Evolutionary conservation across 495 filamentous ascomycete genomes (phyloP).

Genomic region (Pyrenula massariospora): DNA sequence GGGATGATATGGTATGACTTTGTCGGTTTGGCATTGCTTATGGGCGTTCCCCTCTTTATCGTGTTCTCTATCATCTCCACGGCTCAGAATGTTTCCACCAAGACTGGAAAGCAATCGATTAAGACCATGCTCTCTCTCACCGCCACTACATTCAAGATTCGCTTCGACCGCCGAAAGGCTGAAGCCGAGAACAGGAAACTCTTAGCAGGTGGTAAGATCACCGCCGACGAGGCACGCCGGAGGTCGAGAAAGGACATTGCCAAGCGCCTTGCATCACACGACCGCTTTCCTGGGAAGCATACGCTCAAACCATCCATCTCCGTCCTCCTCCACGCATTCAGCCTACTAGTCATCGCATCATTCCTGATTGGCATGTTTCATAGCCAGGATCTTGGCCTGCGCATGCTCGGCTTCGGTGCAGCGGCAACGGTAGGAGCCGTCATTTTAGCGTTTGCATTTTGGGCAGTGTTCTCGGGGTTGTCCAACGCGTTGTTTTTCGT

Average conservation of each 20-base stretch:
- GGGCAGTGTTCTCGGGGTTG: neutral
- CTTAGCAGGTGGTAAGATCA: neutral
- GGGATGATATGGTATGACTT: neutral
- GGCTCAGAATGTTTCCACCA: neutral
- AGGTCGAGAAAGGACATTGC: neutral
- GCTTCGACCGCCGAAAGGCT: neutral
- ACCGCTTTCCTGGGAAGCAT: neutral
- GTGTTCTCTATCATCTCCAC: neutral
- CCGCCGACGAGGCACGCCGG: neutral
- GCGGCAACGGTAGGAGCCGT: neutral
- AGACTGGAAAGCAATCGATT: neutral
- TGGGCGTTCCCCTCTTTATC: neutral
- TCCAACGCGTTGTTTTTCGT: neutral
- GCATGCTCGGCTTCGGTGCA: neutral
- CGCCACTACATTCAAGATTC: neutral
- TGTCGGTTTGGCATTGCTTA: neutral
- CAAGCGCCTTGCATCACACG: neutral
- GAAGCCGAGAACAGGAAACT: neutral
- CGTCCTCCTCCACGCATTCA: neutral
- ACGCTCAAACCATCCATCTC: neutral
- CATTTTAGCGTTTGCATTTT: neutral
- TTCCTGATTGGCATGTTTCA: neutral
- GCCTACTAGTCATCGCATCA: neutral
- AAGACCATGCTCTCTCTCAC: neutral
- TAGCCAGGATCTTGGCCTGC: neutral